Conservation (phyloP, 164 flowering plant genomes). For the Houttuynia cordata region DNA sequence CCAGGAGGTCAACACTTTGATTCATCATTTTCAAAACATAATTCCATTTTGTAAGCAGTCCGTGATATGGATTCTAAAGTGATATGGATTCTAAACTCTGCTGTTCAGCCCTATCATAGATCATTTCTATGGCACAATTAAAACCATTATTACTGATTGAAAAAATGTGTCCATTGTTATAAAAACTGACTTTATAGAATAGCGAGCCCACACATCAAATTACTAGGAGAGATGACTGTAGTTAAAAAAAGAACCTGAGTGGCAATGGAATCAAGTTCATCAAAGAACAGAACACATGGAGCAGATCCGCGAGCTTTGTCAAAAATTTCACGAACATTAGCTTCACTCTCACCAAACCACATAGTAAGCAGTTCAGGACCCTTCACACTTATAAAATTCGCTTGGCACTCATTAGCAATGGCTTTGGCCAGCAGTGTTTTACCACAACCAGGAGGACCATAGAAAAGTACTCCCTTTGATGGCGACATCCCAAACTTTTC, state of each 20-base stretch:
- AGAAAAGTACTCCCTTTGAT: constrained; percentile 62
- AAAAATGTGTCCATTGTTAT: no score
- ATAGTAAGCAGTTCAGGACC: constrained; percentile 64
- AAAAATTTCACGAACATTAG: constrained; percentile 66
- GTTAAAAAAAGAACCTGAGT: constrained; percentile 28
- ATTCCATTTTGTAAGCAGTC: no score
- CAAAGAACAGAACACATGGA: constrained; percentile 69
- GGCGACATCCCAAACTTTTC: constrained; percentile 80
- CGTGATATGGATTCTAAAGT: no score
- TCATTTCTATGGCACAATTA: no score
- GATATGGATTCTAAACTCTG: no score
- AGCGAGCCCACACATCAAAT: not conserved
- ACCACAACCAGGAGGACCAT: constrained; percentile 72
- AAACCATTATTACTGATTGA: no score
- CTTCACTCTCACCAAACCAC: constrained; percentile 83
- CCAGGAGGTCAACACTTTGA: no score
- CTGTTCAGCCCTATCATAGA: no score
- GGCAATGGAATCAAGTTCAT: constrained; percentile 62
- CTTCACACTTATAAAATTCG: constrained; percentile 59
- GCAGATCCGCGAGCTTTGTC: constrained; percentile 66
- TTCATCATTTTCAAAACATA: no score
- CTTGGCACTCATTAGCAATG: constrained; percentile 67
- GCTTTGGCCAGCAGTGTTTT: constrained; percentile 67
- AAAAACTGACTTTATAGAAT: no score
- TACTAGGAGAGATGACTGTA: not conserved